A percentile compares a stretch with the other conserved stretches of the same genome.
These are phyloP conservation scores for Aphanoascus verrucosus DNA, from an alignment of 2,329 filamentous ascomycete genomes.

Conservation along the genomic window DNA sequence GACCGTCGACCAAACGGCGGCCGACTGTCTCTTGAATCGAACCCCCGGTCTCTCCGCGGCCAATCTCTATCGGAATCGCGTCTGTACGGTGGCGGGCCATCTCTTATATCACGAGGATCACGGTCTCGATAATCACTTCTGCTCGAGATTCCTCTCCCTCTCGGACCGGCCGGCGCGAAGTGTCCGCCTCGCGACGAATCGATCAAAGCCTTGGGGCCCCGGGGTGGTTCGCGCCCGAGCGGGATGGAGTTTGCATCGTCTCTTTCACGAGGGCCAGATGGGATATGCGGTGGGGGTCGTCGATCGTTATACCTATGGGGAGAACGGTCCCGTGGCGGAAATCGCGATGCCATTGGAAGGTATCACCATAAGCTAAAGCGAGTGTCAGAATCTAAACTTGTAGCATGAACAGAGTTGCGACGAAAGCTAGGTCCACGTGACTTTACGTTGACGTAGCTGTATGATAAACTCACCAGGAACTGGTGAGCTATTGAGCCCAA, in stretches of 20 bases:
- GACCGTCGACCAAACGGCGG: conserved; percentile 37
- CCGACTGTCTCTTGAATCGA: conserved; percentile 35
- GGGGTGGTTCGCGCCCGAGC: conserved; percentile 59
- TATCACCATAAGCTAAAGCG: conserved; percentile 16
- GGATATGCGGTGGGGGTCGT: conserved; percentile 47
- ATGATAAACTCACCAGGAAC: neutral
- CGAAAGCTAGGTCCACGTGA: neutral
- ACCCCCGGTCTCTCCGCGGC: conserved; percentile 39
- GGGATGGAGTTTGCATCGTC: conserved; percentile 51
- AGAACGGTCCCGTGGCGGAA: conserved; percentile 57
- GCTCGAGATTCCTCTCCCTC: conserved; percentile 52
- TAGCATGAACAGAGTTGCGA: neutral
- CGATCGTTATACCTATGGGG: conserved; percentile 58
- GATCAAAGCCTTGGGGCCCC: conserved; percentile 68
- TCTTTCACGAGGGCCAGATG: conserved; percentile 38
- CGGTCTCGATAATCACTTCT: conserved; percentile 50
- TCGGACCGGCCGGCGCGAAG: conserved; percentile 35
- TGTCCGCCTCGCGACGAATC: conserved; percentile 52
- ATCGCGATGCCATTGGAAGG: conserved; percentile 47
- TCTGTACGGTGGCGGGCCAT: conserved; percentile 31
- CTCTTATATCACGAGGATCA: conserved; percentile 22
- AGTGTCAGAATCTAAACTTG: neutral
- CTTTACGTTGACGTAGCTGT: neutral
- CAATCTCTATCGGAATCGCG: conserved; percentile 37
- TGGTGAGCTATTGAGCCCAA: neutral